Conservation (phyloP, 768 basidiomycete genomes). For the Strobilomyces confusus region DNA sequence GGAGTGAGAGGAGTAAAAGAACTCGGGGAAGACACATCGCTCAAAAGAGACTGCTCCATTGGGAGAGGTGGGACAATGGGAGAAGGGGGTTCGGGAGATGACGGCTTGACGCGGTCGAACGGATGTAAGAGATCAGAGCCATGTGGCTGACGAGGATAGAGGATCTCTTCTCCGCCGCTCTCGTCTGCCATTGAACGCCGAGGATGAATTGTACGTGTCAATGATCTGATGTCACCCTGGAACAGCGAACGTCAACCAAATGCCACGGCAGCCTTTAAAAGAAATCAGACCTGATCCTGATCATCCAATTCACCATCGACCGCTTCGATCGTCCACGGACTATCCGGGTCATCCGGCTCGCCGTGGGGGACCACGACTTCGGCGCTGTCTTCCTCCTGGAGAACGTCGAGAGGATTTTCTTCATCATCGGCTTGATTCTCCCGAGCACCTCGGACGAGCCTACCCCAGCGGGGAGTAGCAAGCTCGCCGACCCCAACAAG, state of each 20-base stretch:
- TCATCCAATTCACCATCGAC: constrained; percentile 77
- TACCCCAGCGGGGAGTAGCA: constrained; percentile 91
- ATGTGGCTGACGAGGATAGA: constrained; percentile 69
- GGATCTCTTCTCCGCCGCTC: constrained; percentile 86
- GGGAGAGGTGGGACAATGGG: constrained; percentile 31
- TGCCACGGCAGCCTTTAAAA: background rate
- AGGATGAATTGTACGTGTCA: constrained; percentile 49
- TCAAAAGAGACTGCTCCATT: constrained; percentile 30
- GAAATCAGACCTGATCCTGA: constrained; percentile 53
- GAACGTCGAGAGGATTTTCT: constrained; percentile 30
- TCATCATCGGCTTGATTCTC: constrained; percentile 39
- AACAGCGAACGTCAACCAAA: constrained; percentile 1
- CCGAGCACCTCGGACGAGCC: constrained; percentile 41
- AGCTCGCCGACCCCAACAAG: constrained; percentile 96
- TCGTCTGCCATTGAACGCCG: constrained; percentile 73
- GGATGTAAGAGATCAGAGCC: constrained; percentile 29
- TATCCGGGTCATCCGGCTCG: constrained; percentile 62
- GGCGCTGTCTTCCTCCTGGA: constrained; percentile 29
- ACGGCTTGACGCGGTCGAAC: constrained; percentile 30
- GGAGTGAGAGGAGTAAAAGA: constrained; percentile 45
- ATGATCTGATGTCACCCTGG: constrained; percentile 43
- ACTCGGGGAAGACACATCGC: constrained; percentile 42
- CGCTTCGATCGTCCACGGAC: constrained; percentile 87
- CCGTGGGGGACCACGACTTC: constrained; percentile 29
- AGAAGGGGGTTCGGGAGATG: constrained; percentile 27